A percentile compares a stretch with the other conserved stretches of the same genome.
Conservation (phyloP, 2,329 filamentous ascomycete genomes). For the Aspergillus pseudonomiae region DNA sequence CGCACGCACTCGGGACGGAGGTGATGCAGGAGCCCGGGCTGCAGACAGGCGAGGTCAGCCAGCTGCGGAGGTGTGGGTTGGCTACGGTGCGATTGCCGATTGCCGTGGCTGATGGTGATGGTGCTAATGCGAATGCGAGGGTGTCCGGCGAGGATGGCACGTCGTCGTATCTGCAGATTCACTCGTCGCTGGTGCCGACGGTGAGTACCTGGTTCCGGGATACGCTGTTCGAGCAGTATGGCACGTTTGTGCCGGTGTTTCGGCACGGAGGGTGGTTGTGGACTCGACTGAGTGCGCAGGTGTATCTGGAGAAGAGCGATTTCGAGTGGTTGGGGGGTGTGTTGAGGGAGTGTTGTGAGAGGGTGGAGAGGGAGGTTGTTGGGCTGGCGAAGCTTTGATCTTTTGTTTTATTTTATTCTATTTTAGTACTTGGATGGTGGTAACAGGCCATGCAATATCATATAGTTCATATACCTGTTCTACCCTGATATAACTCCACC, state of each 20-base stretch:
- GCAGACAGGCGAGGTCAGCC: conserved; percentile 29
- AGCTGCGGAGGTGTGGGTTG: conserved; percentile 68
- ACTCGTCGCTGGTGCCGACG: conserved; percentile 34
- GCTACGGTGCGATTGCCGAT: conserved; percentile 75
- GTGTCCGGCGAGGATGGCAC: not conserved
- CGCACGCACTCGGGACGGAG: conserved; percentile 67
- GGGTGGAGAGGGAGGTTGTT: conserved; percentile 49
- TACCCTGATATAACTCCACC: too few relatives aligned
- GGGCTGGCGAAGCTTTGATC: not conserved
- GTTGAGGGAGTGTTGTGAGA: conserved; percentile 60
- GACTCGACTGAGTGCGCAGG: conserved; percentile 75
- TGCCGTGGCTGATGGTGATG: conserved; percentile 26
- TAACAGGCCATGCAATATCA: too few relatives aligned
- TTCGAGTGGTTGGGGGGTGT: conserved; percentile 70
- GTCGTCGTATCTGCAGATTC: not conserved
- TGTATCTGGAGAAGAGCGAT: conserved; percentile 79
- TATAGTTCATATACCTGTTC: too few relatives aligned
- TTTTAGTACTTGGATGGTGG: too few relatives aligned
- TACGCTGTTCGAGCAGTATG: conserved; percentile 60
- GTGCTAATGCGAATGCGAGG: not conserved
- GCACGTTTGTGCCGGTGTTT: conserved; percentile 71
- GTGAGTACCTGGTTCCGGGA: conserved; percentile 60
- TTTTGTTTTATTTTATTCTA: not conserved
- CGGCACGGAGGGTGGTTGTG: conserved; percentile 66
- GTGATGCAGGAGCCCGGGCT: conserved; percentile 61